Percentiles rank a stretch among this genome's conserved stretches.
phyloP scores from a whole-genome alignment of 805 yeast genomes.

The Torulaspora microellipsoides region DNA sequence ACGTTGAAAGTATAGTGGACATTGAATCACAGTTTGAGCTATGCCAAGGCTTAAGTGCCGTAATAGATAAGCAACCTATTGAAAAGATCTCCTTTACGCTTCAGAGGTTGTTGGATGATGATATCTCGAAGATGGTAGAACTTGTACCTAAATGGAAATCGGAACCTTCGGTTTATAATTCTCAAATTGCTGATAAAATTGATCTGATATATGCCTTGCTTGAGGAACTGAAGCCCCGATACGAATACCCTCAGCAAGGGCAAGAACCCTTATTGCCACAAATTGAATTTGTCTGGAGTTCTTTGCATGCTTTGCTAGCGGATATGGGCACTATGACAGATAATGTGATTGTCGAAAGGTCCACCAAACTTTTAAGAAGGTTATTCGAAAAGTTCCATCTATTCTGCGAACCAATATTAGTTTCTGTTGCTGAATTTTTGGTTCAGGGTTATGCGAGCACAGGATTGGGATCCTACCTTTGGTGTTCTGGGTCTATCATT shows the following conservation, averaged over 20 bases:
- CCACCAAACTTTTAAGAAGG: constrained; percentile 61
- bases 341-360: constrained; percentile 53
- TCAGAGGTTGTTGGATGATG: constrained; percentile 57
- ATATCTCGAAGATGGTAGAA: constrained; percentile 33
- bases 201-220: constrained; percentile 42
- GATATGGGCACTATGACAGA: constrained; percentile 25
- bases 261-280: constrained; percentile 30
- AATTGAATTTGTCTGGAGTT: constrained; percentile 27
- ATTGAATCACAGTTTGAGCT: constrained; percentile 68
- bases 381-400: constrained; percentile 48
- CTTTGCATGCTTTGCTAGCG: constrained; percentile 21
- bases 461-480: constrained; percentile 75
- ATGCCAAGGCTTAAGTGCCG: constrained; percentile 85
- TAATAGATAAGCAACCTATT: constrained; percentile 57
- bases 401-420: constrained; percentile 47
- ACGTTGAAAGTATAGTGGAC: constrained; percentile 52
- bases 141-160: constrained; percentile 23
- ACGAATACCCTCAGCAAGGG: constrained; percentile 30
- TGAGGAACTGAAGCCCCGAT: constrained; percentile 31
- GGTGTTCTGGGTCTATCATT: constrained; percentile 82
- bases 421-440: constrained; percentile 60
- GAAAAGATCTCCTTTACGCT: constrained; percentile 57
- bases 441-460: constrained; percentile 66
- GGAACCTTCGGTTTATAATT: constrained; percentile 33
- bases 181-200: constrained; percentile 63